A percentile compares a stretch with the other conserved stretches of the same genome.
These are phyloP conservation scores for Caloboletus inedulis DNA, from an alignment of 1,284 basidiomycete species.

Conservation along the genomic window DNA sequence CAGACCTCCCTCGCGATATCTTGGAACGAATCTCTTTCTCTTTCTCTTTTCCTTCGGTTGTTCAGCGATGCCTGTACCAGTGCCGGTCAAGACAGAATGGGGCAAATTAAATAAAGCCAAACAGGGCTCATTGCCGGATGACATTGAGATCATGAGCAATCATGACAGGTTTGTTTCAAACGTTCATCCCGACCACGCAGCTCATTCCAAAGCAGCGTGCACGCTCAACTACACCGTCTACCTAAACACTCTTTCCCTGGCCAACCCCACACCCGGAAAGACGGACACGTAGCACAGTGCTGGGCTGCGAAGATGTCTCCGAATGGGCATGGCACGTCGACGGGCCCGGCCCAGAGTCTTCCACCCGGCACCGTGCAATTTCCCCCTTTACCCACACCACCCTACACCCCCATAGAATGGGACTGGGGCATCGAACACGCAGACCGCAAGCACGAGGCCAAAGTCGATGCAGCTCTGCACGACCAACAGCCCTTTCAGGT, in stretches of 20 bases:
- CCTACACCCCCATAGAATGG: constrained; percentile 45
- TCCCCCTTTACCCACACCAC: constrained; percentile 1
- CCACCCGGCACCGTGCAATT: constrained; percentile 26
- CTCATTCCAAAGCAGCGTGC: not conserved
- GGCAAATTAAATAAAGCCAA: constrained; percentile 28
- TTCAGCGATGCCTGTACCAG: constrained; percentile 19
- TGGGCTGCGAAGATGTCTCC: constrained; percentile 14
- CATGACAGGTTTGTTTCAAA: constrained; percentile 21
- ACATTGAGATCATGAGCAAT: constrained; percentile 12
- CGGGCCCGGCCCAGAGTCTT: not conserved
- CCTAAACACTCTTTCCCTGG: not conserved
- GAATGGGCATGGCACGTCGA: constrained; percentile 1
- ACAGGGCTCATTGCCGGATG: constrained; percentile 21
- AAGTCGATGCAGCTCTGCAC: constrained; percentile 56
- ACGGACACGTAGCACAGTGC: constrained; percentile 7
- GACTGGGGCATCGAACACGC: constrained; percentile 64
- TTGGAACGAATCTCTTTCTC: too few species aligned
- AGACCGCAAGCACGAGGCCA: constrained; percentile 58
- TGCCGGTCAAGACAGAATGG: constrained; percentile 13
- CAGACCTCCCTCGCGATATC: too few species aligned
- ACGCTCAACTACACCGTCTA: not conserved
- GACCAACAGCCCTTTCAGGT: constrained; percentile 64
- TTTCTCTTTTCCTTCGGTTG: too few species aligned
- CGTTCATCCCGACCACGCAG: constrained; percentile 1
- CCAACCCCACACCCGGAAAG: constrained; percentile 2